phyloP scores from a whole-genome alignment of 805 yeast genomes.

The Nakazawaea ernobii region DNA sequence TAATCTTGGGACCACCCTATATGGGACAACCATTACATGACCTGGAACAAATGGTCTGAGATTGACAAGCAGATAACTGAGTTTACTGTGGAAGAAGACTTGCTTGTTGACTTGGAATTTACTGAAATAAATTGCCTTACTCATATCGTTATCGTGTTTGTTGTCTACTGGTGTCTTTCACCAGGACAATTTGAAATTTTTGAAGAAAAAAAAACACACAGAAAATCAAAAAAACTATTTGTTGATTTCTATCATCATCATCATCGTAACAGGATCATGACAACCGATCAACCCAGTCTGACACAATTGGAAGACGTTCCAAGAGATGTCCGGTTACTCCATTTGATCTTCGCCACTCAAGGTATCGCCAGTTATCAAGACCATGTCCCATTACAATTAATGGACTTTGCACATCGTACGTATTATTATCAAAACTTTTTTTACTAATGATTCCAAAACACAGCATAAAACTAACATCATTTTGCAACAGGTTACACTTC shows the following conservation, averaged over 20 bases:
- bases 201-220: not conserved
- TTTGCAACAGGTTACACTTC: slow-evolving; percentile 59
- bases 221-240: not conserved
- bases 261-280: not conserved
- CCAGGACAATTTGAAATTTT: not conserved
- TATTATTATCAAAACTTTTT: too few relatives aligned
- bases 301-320: slow-evolving; percentile 42
- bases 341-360: slow-evolving; percentile 88
- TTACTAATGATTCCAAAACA: not conserved
- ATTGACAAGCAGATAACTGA: slow-evolving; percentile 83
- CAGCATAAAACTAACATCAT: not conserved
- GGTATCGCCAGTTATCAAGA: slow-evolving; percentile 90
- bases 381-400: slow-evolving; percentile 89
- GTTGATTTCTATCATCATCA: not conserved
- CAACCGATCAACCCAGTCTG: slow-evolving; percentile 11
- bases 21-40: slow-evolving; percentile 84
- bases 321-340: slow-evolving; percentile 85
- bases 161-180: not conserved
- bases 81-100: slow-evolving; percentile 39
- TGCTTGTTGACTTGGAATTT: slow-evolving; percentile 52
- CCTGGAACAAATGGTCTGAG: slow-evolving; percentile 92
- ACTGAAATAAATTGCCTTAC: slow-evolving; percentile 2
- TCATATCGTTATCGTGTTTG: not conserved
- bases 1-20: slow-evolving; percentile 60
- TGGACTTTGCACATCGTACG: slow-evolving; percentile 88